Evolutionary conservation across 345 rosid species (phyloP).

Genomic region (Populus pruinosa): DNA sequence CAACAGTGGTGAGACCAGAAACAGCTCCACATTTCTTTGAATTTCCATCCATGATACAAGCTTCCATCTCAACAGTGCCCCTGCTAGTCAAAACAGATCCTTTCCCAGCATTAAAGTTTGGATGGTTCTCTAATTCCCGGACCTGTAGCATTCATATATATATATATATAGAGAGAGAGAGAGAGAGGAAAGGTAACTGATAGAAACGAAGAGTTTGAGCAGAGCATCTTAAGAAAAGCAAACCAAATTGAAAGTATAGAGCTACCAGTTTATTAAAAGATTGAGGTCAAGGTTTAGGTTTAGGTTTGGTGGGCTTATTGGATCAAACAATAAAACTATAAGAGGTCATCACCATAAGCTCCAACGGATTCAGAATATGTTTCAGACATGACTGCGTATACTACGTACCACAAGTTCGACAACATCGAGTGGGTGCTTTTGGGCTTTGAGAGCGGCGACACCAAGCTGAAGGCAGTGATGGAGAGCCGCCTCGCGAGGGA

Average conservation of each 20-base stretch:
- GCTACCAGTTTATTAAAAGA: too few species aligned
- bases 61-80: conserved; percentile 97
- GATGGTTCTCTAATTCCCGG: conserved; percentile 76
- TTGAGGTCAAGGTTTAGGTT: too few species aligned
- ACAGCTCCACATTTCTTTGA: conserved; percentile 87
- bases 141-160: conserved; percentile 40
- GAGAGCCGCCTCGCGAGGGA: conserved; percentile 72
- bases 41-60: conserved; percentile 91
- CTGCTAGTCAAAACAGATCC: conserved; percentile 74
- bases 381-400: too few species aligned
- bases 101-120: conserved; percentile 81
- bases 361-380: too few species aligned
- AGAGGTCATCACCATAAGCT: too few species aligned
- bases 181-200: not conserved
- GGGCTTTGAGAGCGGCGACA: conserved; percentile 68
- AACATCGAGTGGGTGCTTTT: conserved; percentile 68
- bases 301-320: too few species aligned
- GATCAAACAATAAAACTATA: too few species aligned
- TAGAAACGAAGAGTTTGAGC: not conserved
- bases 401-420: conserved; percentile 80
- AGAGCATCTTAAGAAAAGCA: too few species aligned
- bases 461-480: conserved; percentile 85
- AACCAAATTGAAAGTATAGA: too few species aligned
- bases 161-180: too few species aligned
- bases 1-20: conserved; percentile 80